Evolutionary conservation across 148 eudicot species (phyloP).

Genomic region (Rhododendron ovatum): DNA sequence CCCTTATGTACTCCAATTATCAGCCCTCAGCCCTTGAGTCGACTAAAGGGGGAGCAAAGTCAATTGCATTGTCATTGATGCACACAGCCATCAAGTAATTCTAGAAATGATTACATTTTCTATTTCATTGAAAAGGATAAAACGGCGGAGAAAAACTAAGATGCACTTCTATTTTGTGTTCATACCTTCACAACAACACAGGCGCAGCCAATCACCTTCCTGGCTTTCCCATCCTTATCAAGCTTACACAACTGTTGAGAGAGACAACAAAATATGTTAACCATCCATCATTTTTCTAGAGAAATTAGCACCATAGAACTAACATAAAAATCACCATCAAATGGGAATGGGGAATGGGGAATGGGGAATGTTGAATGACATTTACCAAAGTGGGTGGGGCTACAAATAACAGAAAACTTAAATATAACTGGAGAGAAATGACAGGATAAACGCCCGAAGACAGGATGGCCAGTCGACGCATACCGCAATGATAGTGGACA

Average conservation of each 20-base stretch:
- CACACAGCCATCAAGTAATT: not conserved
- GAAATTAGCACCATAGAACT: not conserved
- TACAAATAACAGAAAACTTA: not conserved
- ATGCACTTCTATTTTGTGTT: not conserved
- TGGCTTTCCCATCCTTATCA: conserved; percentile 39
- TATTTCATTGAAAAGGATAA: not conserved
- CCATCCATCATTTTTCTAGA: not conserved
- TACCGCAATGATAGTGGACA: not conserved
- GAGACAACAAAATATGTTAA: not conserved
- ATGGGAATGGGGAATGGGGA: not conserved
- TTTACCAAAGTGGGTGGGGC: not conserved
- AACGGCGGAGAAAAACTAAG: not conserved
- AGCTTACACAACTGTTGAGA: conserved; percentile 37
- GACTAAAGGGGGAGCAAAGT: not conserved
- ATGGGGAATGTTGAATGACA: not conserved
- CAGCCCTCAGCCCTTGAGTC: not conserved
- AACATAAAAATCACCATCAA: not conserved
- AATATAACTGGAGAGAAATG: not conserved
- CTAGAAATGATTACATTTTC: not conserved
- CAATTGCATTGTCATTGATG: not conserved
- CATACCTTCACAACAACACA: conserved; percentile 45
- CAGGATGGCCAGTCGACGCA: not conserved
- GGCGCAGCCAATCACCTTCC: conserved; percentile 39
- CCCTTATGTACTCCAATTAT: not conserved
- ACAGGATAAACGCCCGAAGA: not conserved